Evolutionary conservation across 306 rosid species (phyloP).

Genomic region (Albizia julibrissin): DNA sequence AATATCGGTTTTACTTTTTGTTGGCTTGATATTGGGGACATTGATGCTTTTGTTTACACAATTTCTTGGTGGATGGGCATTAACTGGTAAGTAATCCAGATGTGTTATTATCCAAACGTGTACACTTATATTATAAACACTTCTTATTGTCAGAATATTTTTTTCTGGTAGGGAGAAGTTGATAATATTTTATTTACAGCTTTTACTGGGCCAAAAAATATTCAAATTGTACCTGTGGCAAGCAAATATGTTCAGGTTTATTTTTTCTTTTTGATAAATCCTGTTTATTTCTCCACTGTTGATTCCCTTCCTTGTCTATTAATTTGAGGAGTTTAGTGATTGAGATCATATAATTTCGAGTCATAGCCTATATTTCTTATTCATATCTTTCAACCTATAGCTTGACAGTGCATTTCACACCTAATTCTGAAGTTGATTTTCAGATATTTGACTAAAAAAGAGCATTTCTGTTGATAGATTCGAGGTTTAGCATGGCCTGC

Average conservation of each 20-base stretch:
- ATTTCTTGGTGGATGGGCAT: constrained; percentile 55
- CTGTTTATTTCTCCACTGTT: not conserved
- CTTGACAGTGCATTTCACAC: not conserved
- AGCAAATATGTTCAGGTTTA: constrained; percentile 66
- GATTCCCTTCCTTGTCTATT: not conserved
- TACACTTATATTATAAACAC: not conserved
- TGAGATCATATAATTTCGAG: not conserved
- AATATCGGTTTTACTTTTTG: constrained; percentile 63
- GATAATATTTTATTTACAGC: constrained; percentile 37
- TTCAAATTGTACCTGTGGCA: constrained; percentile 57
- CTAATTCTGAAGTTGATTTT: constrained; percentile 2
- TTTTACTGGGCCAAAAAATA: constrained; percentile 62
- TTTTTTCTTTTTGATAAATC: constrained; percentile 1
- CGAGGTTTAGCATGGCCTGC: constrained; percentile 90
- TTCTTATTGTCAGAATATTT: not conserved
- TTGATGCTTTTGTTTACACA: constrained; percentile 64
- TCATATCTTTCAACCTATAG: not conserved
- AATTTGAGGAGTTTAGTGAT: not conserved
- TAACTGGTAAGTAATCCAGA: constrained; percentile 44
- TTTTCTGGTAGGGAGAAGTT: not conserved
- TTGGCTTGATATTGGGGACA: constrained; percentile 59
- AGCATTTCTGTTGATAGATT: constrained; percentile 51
- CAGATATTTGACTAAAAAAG: constrained; percentile 9
- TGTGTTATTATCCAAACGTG: not conserved
- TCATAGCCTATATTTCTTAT: not conserved